phyloP scores from a whole-genome alignment of 495 filamentous ascomycete species.

The Penicillium dipodomyicola region DNA sequence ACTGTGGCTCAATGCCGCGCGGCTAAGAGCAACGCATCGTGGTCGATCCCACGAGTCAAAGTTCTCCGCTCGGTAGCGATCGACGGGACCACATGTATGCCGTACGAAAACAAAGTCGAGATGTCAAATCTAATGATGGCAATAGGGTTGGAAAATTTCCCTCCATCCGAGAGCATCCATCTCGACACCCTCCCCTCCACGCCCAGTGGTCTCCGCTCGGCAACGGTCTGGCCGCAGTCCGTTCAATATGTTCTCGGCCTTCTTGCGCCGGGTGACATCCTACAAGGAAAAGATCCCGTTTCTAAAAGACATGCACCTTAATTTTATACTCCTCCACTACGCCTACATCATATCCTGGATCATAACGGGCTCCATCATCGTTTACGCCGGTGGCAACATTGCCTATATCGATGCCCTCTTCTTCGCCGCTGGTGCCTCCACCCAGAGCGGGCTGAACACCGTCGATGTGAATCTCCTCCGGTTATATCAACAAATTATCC shows the following conservation, averaged over 20 bases:
- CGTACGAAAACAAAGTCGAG: background rate
- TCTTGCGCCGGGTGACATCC: constrained; percentile 21
- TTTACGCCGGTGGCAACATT: constrained; percentile 63
- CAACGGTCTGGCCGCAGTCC: constrained; percentile 18
- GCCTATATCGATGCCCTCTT: constrained; percentile 88
- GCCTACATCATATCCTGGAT: constrained; percentile 70
- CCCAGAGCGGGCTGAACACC: constrained; percentile 90
- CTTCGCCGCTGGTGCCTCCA: constrained; percentile 74
- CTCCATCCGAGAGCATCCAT: constrained; percentile 13
- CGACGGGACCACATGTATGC: constrained; percentile 22
- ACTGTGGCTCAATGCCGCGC: constrained; percentile 24
- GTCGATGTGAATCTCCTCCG: constrained; percentile 71
- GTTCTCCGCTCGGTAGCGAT: constrained; percentile 22
- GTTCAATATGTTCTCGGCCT: constrained; percentile 34
- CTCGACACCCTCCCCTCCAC: constrained; percentile 9
- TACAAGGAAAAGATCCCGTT: constrained; percentile 34
- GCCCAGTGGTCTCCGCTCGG: constrained; percentile 13
- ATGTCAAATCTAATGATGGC: background rate
- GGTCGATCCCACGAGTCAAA: constrained; percentile 16
- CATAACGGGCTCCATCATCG: constrained; percentile 70
- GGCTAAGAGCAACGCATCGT: constrained; percentile 23
- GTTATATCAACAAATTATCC: constrained; percentile 72
- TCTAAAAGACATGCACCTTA: constrained; percentile 58
- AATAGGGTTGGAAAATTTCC: constrained; percentile 23
- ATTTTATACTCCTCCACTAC: constrained; percentile 87